Evolutionary conservation across 306 rosid genomes (phyloP), one percentile per base, ranked within the genome.

Genomic region (Oemleria cerasiformis): DNA sequence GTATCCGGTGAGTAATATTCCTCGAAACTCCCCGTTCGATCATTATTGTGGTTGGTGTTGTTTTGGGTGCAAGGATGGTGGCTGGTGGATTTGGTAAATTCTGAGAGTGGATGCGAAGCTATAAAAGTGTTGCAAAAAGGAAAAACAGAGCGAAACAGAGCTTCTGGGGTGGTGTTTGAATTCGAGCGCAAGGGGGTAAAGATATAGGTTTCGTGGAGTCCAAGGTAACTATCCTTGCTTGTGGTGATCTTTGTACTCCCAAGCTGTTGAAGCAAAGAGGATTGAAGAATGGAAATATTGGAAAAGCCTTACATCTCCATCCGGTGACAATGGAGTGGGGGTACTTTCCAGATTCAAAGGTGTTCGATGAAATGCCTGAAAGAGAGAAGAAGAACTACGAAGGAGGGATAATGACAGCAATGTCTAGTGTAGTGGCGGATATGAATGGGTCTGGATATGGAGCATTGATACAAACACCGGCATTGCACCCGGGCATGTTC

Each of bases 291-390:
- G 65, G 65, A 3, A 85, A 86, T 77, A 90, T 90, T 60, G 98
- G 98, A 23, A 86, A 71, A 72, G 21, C 89, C 75, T 85, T 90
- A 86, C 96, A 86, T 82, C 89, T 90, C 47, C 98, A 92, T 81
- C 96, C 95, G 5, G 96, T 90, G 50, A 56, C 81, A 75, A 90
- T 92, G 98, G 90, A 95, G 2, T 92, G 96, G 95, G 98, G 98
- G 12, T 78, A 90, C 67, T 92, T 92, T 38, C 98, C 96, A 2
- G 91, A 86, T 30, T 43, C 74, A 63, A 48, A 80, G 14, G 70
- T 42, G 30, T 20, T 79, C 12, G 74, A 86, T 66, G 74, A 67
- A 43, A 82, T 92, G 92, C 91, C 89, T 8, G 85, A 84, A 77
- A 7, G 72, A 65, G 56, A 75, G 54, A 89, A 87, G 63, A 92